These are phyloP conservation scores for Penicillium malachiteum DNA, from an alignment of 495 filamentous ascomycete genomes.

Conservation along the genomic window DNA sequence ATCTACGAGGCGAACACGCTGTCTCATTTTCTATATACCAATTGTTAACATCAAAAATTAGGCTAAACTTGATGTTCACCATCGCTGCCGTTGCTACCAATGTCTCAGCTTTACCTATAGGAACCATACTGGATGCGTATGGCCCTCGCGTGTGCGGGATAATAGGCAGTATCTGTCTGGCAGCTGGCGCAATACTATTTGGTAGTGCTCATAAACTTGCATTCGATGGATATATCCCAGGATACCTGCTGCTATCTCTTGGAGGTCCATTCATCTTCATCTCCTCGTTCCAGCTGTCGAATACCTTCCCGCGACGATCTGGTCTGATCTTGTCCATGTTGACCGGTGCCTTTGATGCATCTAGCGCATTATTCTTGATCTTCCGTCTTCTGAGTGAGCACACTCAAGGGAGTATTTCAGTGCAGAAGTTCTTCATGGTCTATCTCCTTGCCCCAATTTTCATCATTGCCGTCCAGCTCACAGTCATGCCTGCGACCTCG, in stretches of 20 bases:
- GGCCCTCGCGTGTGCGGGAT: constrained; percentile 77
- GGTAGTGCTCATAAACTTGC: constrained; percentile 61
- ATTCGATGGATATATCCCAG: constrained; percentile 73
- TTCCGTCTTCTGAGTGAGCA: constrained; percentile 74
- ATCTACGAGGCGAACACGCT: too few relatives aligned
- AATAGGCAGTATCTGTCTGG: constrained; percentile 66
- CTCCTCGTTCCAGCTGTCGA: constrained; percentile 87
- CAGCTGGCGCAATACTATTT: constrained; percentile 68
- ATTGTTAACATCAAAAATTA: constrained; percentile 12
- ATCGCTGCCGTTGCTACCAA: constrained; percentile 68
- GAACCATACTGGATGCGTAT: constrained; percentile 79
- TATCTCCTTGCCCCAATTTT: constrained; percentile 75
- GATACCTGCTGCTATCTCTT: constrained; percentile 78
- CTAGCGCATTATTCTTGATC: constrained; percentile 82
- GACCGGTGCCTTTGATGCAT: constrained; percentile 88
- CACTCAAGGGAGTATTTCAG: constrained; percentile 58
- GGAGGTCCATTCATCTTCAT: constrained; percentile 92
- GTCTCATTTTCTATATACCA: neutral
- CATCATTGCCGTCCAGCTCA: constrained; percentile 67
- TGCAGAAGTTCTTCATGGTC: constrained; percentile 68
- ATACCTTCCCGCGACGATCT: constrained; percentile 82
- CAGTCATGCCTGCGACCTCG: constrained; percentile 73
- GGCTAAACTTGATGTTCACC: constrained; percentile 87
- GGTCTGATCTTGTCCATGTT: constrained; percentile 81
- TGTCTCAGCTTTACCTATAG: constrained; percentile 64